Evolutionary conservation across 2,329 filamentous ascomycete species (phyloP).

Genomic region (Claviceps paspali): DNA sequence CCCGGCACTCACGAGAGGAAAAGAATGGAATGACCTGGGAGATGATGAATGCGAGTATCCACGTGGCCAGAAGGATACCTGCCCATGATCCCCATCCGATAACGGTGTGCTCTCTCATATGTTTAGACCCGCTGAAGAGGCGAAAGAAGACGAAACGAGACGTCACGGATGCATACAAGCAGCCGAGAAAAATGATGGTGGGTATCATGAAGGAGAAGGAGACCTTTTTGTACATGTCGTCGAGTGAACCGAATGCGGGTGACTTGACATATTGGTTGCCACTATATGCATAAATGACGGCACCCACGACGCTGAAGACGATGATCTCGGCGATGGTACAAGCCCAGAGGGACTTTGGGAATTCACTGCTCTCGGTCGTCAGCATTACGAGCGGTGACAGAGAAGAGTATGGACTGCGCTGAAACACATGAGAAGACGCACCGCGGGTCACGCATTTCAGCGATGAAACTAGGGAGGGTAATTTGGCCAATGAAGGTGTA

Average conservation of each 20-base stretch:
- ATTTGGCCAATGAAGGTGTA: constrained; percentile 96
- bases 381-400: no score
- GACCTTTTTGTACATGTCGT: constrained; percentile 70
- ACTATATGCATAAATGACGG: constrained; percentile 71
- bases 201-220: constrained; percentile 93
- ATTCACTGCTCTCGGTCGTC: constrained; percentile 44
- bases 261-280: constrained; percentile 80
- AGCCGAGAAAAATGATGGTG: constrained; percentile 81
- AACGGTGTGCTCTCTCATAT: constrained; percentile 68
- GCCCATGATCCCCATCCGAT: constrained; percentile 70
- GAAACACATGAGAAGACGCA: constrained; percentile 11
- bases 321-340: constrained; percentile 81
- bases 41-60: constrained; percentile 84
- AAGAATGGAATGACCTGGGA: constrained; percentile 92
- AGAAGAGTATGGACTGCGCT: no score
- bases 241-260: constrained; percentile 74
- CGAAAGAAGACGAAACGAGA: constrained; percentile 88
- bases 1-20: constrained; percentile 48
- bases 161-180: constrained; percentile 80
- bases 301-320: constrained; percentile 69
- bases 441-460: constrained; percentile 65
- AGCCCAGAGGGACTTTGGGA: constrained; percentile 83
- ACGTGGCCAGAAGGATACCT: constrained; percentile 52
- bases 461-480: constrained; percentile 85
- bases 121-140: constrained; percentile 61